Base-by-base conservation (phyloP, 208 protist species). In the Trypanosoma theileri region DNA sequence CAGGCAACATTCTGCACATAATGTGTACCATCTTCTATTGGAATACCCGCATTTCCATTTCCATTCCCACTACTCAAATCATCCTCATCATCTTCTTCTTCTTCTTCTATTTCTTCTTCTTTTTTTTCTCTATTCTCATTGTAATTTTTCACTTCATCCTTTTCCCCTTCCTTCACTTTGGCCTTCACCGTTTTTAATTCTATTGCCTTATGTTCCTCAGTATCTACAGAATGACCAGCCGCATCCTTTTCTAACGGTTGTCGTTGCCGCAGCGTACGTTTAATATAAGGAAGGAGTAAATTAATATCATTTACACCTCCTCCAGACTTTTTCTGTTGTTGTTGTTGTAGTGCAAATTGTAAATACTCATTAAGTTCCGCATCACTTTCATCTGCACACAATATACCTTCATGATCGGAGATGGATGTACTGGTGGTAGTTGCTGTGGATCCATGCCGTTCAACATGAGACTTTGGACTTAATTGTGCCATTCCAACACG, bases 1-100 rank as follows among this genome's bases (percentile, higher is more conserved):
- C 73, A 86, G 45, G 68, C 67, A 40, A 94, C 85, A 71, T 91
- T 90, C 50, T 77, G 85, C 50, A 71, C 60, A 60, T 94, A 86
- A 41, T 82, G 77, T 65, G 73, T 79, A 61, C 79, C 75, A 48
- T 85, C 81, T 53, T 88, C 81, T 65, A 66, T 57, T 21, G 84
- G 22, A 19, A 50, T 64, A 16, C 71, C 66, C 10, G 11, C 58
- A 45, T 59, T 48, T 0, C 35, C 54, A 26, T 67, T 41, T 13
- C 19, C 8, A 10, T 35, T 22, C 4, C 28, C 35, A 16, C 54
- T 54, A 10, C 4, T 41, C 12, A 53, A 55, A 3, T 6, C 50
- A 14, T 68, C 46, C 17, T 54, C 16, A 48, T 48, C 16, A 48
- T n/a, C 16, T 14, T n/a, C n/a, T n/a, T n/a, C n/a, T n/a, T n/a